Conservation (phyloP, 148 eudicot genomes). For the Vaccinium corymbosum region DNA sequence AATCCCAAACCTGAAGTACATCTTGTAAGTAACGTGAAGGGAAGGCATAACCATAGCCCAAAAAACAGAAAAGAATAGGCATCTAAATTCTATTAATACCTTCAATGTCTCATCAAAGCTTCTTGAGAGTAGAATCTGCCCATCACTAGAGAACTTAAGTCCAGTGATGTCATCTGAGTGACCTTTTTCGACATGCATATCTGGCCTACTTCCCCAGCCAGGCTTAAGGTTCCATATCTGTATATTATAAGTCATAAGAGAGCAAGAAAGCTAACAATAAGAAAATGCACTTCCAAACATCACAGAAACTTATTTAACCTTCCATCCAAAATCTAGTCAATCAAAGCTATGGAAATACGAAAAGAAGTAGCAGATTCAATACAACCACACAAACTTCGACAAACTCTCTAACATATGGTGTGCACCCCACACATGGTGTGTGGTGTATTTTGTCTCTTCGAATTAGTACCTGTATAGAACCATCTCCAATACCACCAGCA, state of each 20-base stretch:
- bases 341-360: background rate
- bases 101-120: constrained; percentile 82
- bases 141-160: constrained; percentile 84
- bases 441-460: background rate
- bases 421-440: background rate
- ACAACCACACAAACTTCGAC: too few species aligned
- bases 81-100: constrained; percentile 35
- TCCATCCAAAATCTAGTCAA: background rate
- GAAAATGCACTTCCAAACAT: background rate
- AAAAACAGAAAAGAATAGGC: background rate
- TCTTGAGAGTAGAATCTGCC: constrained; percentile 73
- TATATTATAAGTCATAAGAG: constrained; percentile 1
- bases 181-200: constrained; percentile 51
- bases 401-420: background rate
- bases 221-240: constrained; percentile 94
- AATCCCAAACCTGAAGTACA: constrained; percentile 79
- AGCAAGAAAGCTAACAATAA: background rate
- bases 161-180: constrained; percentile 93
- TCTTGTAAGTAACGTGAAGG: constrained; percentile 11
- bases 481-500: constrained; percentile 93
- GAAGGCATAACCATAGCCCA: background rate
- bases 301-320: background rate
- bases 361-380: background rate
- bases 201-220: constrained; percentile 99
- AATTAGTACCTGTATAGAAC: constrained; percentile 78